Conservation (phyloP, 371 early-diverging fungal genomes). For the Synchytrium microbalum region DNA sequence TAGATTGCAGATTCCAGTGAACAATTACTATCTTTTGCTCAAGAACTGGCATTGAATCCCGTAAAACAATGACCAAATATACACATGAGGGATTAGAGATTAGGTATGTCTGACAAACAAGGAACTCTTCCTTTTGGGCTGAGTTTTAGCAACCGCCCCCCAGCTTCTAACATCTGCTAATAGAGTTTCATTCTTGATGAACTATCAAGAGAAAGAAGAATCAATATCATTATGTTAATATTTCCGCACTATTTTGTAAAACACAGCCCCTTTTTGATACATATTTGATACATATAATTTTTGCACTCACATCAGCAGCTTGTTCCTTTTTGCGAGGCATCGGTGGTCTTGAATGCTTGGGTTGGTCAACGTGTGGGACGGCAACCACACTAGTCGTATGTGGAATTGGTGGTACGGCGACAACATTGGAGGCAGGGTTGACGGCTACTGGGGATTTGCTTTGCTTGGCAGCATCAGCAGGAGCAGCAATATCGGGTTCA, state of each 20-base stretch:
- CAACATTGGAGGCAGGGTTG: no score
- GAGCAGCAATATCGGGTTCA: not conserved
- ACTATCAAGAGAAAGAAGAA: constrained; percentile 2
- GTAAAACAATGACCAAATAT: not conserved
- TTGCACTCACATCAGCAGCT: constrained; percentile 21
- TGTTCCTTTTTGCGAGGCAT: not conserved
- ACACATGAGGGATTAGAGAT: not conserved
- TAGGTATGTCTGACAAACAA: not conserved
- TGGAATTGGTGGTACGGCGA: no score
- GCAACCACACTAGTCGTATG: no score
- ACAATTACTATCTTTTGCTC: no score
- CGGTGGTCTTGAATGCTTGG: not conserved
- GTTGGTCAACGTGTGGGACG: no score
- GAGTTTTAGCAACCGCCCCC: constrained; percentile 31
- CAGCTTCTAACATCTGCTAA: constrained; percentile 39
- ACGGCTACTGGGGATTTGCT: no score
- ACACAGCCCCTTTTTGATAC: constrained; percentile 7
- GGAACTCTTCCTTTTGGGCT: constrained; percentile 25
- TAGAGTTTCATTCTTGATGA: constrained; percentile 18
- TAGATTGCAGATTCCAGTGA: no score
- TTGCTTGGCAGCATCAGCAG: no score
- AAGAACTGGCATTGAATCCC: not conserved
- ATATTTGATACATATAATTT: constrained; percentile 19
- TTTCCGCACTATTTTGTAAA: not conserved
- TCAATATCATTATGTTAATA: not conserved